These are phyloP conservation scores for Russula olivacea DNA, from an alignment of 768 basidiomycete genomes.

Conservation along the genomic window DNA sequence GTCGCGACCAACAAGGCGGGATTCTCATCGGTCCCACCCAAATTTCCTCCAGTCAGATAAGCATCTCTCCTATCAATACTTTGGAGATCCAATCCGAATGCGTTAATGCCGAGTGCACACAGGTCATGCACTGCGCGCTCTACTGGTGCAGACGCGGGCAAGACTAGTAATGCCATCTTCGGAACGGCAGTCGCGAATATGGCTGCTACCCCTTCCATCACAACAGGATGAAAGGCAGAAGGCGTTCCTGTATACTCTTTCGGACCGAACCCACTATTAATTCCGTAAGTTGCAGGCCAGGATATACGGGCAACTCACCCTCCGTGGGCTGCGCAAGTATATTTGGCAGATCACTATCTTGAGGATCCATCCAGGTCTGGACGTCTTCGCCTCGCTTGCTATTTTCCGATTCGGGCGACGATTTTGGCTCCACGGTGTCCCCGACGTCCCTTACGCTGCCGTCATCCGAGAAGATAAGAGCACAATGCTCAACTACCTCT, in stretches of 20 bases:
- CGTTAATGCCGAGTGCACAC: constrained; percentile 59
- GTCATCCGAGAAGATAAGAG: constrained; percentile 53
- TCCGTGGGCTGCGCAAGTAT: constrained; percentile 11
- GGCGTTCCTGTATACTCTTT: constrained; percentile 42
- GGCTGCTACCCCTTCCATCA: constrained; percentile 63
- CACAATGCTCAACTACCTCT: constrained; percentile 42
- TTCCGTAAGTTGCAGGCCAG: constrained; percentile 3
- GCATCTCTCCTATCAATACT: constrained; percentile 39
- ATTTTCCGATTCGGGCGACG: constrained; percentile 27
- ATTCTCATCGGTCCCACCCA: constrained; percentile 37
- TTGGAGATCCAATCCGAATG: constrained; percentile 52
- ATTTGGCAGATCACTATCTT: constrained; percentile 8
- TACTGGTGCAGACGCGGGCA: constrained; percentile 57
- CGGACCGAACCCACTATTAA: background rate
- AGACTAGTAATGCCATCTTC: constrained; percentile 56
- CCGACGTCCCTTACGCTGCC: constrained; percentile 50
- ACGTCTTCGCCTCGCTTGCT: constrained; percentile 23
- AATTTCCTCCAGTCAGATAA: constrained; percentile 31
- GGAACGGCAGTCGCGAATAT: constrained; percentile 72
- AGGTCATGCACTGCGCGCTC: constrained; percentile 60
- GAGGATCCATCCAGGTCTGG: background rate
- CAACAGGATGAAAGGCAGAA: constrained; percentile 49
- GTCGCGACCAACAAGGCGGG: constrained; percentile 66
- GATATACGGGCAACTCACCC: constrained; percentile 4
- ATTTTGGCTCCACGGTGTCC: constrained; percentile 35